Evolutionary conservation across 2,329 filamentous ascomycete species (phyloP).

Genomic region (Trichoderma endophyticum): DNA sequence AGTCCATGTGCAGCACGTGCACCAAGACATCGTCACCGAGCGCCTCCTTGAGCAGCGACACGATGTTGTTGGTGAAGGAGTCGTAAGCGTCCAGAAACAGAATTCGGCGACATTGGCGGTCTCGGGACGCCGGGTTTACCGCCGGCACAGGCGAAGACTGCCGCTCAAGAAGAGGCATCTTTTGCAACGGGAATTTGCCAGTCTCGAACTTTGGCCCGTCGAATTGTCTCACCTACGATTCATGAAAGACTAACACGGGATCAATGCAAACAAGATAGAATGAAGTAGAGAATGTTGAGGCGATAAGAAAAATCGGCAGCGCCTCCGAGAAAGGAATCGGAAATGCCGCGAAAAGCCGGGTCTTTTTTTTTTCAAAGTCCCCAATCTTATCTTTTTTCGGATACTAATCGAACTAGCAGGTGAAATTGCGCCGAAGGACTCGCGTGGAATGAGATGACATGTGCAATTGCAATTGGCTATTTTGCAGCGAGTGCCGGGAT

Average conservation of each 20-base stretch:
- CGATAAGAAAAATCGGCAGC: not conserved
- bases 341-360: constrained; percentile 10
- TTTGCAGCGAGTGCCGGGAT: not conserved
- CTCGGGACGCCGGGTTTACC: not conserved
- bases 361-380: not conserved
- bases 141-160: not conserved
- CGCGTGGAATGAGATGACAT: not conserved
- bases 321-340: not conserved
- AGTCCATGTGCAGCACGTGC: constrained; percentile 37
- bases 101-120: constrained; percentile 45
- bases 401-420: not conserved
- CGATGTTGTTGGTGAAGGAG: constrained; percentile 94
- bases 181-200: not conserved
- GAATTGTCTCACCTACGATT: not conserved
- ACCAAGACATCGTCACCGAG: constrained; percentile 64
- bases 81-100: constrained; percentile 95
- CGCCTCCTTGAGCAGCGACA: constrained; percentile 70
- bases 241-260: not conserved
- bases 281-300: not conserved
- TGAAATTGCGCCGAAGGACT: not conserved
- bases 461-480: not conserved
- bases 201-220: not conserved
- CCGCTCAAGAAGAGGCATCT: constrained; percentile 16
- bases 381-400: not conserved
- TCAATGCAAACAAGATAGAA: not conserved